Conservation (phyloP, 257 asterid genomes). For the Solanum sparsipilum region DNA sequence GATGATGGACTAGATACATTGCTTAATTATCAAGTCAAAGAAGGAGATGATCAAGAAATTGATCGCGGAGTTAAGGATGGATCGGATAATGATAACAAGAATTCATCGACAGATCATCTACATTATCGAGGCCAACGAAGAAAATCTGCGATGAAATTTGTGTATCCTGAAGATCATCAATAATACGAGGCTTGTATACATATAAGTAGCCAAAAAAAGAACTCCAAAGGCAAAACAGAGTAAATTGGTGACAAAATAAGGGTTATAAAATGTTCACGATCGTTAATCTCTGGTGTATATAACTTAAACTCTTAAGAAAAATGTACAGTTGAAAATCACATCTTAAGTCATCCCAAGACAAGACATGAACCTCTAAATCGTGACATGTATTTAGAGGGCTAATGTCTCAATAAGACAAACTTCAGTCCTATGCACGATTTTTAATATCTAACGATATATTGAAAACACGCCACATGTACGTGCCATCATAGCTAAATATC, state of each 20-base stretch:
- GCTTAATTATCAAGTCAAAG: constrained; percentile 22
- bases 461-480: neutral
- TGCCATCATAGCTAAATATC: neutral
- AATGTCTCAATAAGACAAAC: neutral
- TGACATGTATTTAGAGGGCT: neutral
- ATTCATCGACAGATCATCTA: constrained; percentile 1
- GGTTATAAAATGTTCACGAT: neutral
- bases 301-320: neutral
- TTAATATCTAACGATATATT: neutral
- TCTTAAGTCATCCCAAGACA: neutral
- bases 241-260: neutral
- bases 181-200: neutral
- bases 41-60: constrained; percentile 6
- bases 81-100: neutral
- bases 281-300: neutral
- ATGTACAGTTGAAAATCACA: neutral
- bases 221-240: neutral
- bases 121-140: neutral
- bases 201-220: neutral
- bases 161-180: neutral
- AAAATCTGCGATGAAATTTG: neutral
- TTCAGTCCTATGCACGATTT: neutral
- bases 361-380: neutral
- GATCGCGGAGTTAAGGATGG: neutral
- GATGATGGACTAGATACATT: constrained; percentile 77